These are phyloP conservation scores for Passalora sequoiae DNA, from an alignment of 2,329 filamentous ascomycete genomes.

Conservation along the genomic window DNA sequence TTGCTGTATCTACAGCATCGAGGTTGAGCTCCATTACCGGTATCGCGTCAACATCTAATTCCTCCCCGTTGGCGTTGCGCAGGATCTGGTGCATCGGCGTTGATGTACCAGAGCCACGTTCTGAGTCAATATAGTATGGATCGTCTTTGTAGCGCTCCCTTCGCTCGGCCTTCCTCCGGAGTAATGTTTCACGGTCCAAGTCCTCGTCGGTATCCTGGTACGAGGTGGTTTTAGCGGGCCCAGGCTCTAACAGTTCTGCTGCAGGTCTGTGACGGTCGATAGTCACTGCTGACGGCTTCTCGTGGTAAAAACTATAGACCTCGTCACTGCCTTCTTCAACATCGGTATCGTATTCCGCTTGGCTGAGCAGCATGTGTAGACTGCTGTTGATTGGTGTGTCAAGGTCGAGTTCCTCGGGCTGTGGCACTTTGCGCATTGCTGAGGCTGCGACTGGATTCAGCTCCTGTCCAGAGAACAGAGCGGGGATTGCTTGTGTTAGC, in stretches of 20 bases:
- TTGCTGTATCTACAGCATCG: conserved; percentile 36
- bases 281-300: conserved; percentile 32
- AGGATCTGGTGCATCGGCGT: conserved; percentile 76
- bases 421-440: conserved; percentile 80
- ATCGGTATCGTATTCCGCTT: conserved; percentile 43
- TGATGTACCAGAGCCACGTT: conserved; percentile 52
- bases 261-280: conserved; percentile 32
- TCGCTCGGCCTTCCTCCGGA: conserved; percentile 69
- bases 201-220: conserved; percentile 48
- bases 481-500: conserved; percentile 84
- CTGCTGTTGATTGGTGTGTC: conserved; percentile 76
- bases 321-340: conserved; percentile 40
- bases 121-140: conserved; percentile 77
- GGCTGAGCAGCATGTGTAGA: conserved; percentile 60
- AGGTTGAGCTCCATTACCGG: conserved; percentile 91
- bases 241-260: conserved; percentile 40
- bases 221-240: conserved; percentile 29
- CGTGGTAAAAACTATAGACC: conserved; percentile 44
- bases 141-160: conserved; percentile 82
- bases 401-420: conserved; percentile 70
- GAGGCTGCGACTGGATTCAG: conserved; percentile 82
- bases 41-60: conserved; percentile 87
- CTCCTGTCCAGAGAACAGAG: conserved; percentile 78
- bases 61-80: conserved; percentile 62
- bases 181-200: conserved; percentile 69